Evolutionary conservation across 495 filamentous ascomycete genomes (phyloP).

Genomic region (Rhizodiscina lignyota): DNA sequence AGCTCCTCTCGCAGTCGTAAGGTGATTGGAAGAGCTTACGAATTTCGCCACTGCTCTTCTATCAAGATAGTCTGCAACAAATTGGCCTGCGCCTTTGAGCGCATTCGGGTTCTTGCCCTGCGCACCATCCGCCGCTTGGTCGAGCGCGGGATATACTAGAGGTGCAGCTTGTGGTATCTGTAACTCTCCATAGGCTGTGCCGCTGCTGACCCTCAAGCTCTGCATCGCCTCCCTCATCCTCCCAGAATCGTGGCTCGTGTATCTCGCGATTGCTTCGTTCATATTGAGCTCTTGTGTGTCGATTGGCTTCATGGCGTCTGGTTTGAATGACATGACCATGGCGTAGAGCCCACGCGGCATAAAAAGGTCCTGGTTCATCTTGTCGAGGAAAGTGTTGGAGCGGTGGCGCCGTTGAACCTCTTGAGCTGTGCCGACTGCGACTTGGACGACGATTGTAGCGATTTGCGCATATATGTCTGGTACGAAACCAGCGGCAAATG

Average conservation of each 20-base stretch:
- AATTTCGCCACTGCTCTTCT: constrained; percentile 31
- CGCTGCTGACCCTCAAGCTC: constrained; percentile 21
- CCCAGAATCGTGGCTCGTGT: constrained; percentile 3
- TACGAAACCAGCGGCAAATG: constrained; percentile 13
- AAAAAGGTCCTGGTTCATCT: constrained; percentile 41
- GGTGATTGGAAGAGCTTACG: constrained; percentile 17
- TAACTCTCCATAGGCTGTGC: constrained; percentile 28
- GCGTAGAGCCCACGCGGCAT: constrained; percentile 41
- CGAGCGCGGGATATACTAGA: constrained; percentile 36
- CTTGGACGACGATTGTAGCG: constrained; percentile 28
- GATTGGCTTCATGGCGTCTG: constrained; percentile 18
- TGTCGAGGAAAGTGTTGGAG: constrained; percentile 36
- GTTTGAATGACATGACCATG: constrained; percentile 42
- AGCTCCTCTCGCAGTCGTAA: too few species aligned
- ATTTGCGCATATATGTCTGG: constrained; percentile 28
- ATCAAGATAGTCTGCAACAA: constrained; percentile 36
- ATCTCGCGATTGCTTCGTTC: constrained; percentile 15
- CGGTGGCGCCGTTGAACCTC: constrained; percentile 19
- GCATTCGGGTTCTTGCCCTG: constrained; percentile 20
- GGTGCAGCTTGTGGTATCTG: constrained; percentile 35
- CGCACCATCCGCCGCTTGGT: constrained; percentile 19
- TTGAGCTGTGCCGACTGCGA: constrained; percentile 20
- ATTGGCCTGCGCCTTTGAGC: constrained; percentile 21
- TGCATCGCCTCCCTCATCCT: constrained; percentile 20
- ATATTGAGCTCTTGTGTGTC: constrained; percentile 17